Base-by-base conservation (phyloP, 1,284 basidiomycete species). In the Naganishia liquefaciens region DNA sequence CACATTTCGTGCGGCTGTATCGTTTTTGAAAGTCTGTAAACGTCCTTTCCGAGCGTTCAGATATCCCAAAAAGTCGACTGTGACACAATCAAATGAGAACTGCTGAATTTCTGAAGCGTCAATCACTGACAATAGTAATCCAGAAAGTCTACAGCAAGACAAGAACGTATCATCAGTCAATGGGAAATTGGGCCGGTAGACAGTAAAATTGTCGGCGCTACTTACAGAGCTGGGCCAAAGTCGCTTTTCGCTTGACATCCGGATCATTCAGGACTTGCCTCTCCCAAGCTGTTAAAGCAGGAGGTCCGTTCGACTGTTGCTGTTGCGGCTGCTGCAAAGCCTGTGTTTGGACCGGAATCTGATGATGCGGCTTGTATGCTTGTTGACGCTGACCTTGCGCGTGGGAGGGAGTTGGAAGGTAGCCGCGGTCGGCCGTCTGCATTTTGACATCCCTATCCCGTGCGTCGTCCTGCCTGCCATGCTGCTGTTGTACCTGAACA, bases 171-270 rank as follows among this genome's bases (percentile, higher is more conserved):
- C 2, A 37, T 37, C 3, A 37, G 33, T 13, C n/a, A 10, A 10
- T 30, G n/a, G 11, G 50, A 57, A 10, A 58, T 10, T 6, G 23
- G 10, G 27, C 2, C 23, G 21, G 33, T 27, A 15, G 49, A 37
- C 11, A 3, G 39, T 27, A 13, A 11, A 19, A 10, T 15, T n/a
- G 66, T 62, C 25, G 11, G 15, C 17, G 11, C 25, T 23, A 75
- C 81, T 75, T 75, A 94, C 93, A 97, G 50, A 97, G 85, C 75
- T 97, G 94, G 27, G 93, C 93, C 13, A 97, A 91, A 5, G 93
- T 96, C 2, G 93, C 89, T 78, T 68, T 96, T 62, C 93, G 85
- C 76, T 86, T 90, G 63, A 96, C 88, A 76, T 97, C 94, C 17
- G 87, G 77, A 68, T 86, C 91, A 37, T 89, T 87, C 51, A 95